A percentile compares a stretch with the other conserved stretches of the same genome.
Evolutionary conservation across 2,329 filamentous ascomycete species (phyloP).

Genomic region (Trichoderma semiorbis): DNA sequence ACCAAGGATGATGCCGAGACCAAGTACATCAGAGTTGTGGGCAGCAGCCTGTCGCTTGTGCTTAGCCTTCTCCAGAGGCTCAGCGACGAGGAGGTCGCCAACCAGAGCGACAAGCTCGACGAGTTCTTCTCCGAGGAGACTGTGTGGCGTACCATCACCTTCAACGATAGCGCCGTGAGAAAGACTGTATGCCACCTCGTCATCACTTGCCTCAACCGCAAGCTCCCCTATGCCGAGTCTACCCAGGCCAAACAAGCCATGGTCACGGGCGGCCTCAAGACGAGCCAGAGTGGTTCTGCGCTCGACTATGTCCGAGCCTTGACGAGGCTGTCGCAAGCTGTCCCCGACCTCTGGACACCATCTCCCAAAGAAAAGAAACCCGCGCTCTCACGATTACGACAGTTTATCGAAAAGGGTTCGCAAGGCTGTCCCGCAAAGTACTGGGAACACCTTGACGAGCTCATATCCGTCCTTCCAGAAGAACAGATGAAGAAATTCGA

Average conservation of each 20-base stretch:
- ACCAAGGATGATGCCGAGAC: slow-evolving; percentile 79
- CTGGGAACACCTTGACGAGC: slow-evolving; percentile 65
- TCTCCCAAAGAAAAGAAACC: slow-evolving; percentile 47
- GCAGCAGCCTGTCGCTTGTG: slow-evolving; percentile 53
- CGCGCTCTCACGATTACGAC: slow-evolving; percentile 55
- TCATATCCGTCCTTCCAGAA: slow-evolving; percentile 60
- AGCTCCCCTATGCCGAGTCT: slow-evolving; percentile 48
- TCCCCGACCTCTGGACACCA: slow-evolving; percentile 72
- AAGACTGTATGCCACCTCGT: slow-evolving; percentile 52
- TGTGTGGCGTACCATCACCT: slow-evolving; percentile 65
- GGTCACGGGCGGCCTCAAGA: slow-evolving; percentile 69
- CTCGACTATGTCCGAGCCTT: slow-evolving; percentile 67
- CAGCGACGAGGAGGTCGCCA: slow-evolving; percentile 51
- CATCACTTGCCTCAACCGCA: slow-evolving; percentile 45
- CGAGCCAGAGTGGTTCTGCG: slow-evolving; percentile 70
- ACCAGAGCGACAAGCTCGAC: slow-evolving; percentile 60
- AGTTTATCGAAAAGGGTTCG: slow-evolving; percentile 79
- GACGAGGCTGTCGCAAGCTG: slow-evolving; percentile 58
- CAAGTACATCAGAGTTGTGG: slow-evolving; percentile 76
- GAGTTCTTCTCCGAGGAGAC: slow-evolving; percentile 62
- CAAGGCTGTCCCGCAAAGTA: slow-evolving; percentile 69
- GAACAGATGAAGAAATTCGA: slow-evolving; percentile 40
- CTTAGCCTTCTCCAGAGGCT: slow-evolving; percentile 51
- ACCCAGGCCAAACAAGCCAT: slow-evolving; percentile 55
- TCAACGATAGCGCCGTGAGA: slow-evolving; percentile 54